phyloP scores from a whole-genome alignment of 2,329 filamentous ascomycete species.

The Escovopsis sp. region DNA sequence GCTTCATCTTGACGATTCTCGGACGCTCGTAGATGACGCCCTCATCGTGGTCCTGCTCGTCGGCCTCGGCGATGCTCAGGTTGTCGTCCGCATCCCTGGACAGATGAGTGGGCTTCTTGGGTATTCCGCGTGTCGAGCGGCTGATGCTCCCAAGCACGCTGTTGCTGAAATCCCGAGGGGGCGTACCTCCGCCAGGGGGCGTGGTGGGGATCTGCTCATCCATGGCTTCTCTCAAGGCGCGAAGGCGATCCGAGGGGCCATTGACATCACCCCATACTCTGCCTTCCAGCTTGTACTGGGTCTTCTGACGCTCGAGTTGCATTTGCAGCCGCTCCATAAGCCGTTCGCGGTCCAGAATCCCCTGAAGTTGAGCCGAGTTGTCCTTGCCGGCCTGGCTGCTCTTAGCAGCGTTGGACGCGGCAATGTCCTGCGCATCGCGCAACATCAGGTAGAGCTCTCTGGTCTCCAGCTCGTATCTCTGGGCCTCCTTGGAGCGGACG shows the following conservation, averaged over 20 bases:
- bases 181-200: slow-evolving; percentile 33
- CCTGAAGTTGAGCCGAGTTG: slow-evolving; percentile 67
- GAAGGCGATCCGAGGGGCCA: slow-evolving; percentile 79
- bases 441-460: slow-evolving; percentile 97
- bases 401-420: slow-evolving; percentile 64
- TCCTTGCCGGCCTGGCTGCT: slow-evolving; percentile 37
- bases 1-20: slow-evolving; percentile 60
- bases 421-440: slow-evolving; percentile 89
- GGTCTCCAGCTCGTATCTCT: slow-evolving; percentile 90
- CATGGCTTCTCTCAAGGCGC: slow-evolving; percentile 90
- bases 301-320: slow-evolving; percentile 93
- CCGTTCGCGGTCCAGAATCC: slow-evolving; percentile 81
- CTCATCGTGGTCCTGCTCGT: slow-evolving; percentile 35
- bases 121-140: slow-evolving; percentile 37
- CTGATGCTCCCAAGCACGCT: slow-evolving; percentile 60
- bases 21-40: slow-evolving; percentile 63
- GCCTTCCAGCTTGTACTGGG: slow-evolving; percentile 91
- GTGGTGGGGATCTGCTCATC: slow-evolving; percentile 40
- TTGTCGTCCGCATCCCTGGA: slow-evolving; percentile 22
- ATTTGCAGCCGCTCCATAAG: slow-evolving; percentile 90
- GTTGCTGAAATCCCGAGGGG: slow-evolving; percentile 50
- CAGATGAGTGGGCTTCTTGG: slow-evolving; percentile 35
- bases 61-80: slow-evolving; percentile 30
- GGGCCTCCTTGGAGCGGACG: slow-evolving; percentile 74
- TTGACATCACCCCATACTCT: slow-evolving; percentile 74